Evolutionary conservation across 148 eudicot species (phyloP), one percentile per base, ranked within the genome.

Genomic region (Rhododendron ferrugineum): DNA sequence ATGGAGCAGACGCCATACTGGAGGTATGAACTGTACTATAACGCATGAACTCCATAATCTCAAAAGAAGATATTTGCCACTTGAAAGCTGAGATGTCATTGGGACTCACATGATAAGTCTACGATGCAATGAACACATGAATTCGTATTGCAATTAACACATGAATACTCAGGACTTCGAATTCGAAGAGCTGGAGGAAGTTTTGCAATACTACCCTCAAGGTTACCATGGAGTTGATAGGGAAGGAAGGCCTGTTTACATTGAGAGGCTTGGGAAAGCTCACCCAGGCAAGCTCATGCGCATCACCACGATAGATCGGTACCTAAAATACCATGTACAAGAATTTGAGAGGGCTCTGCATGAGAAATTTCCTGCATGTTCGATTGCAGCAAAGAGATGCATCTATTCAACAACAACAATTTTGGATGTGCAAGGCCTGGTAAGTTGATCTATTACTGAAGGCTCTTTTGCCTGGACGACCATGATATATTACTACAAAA

Each of bases 211-310:
- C 86, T 95, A 93, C 83, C 98, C 98, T 60, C 98, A 95, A 79
- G 96, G 98, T 66, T 95, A 93, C 87, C 98, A 95, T 88, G 98
- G 98, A 37, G 93, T 95, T 85, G 98, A 95, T 82, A 90, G 85
- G 88, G 98, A 92, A 79, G 98, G 98, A 73, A 91, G 98, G 82
- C 98, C 98, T 70, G 86, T 95, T 84, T 95, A 95, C 84, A 93
- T 95, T 64, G 98, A 93, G 85, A 87, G 94, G 87, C 93, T 95
- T 78, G 98, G 98, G 32, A 91, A 88, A 89, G 92, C 95, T 81
- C 89, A 95, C 80, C 98, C 96, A 73, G 89, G 91, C 81, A 93
- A 93, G 86, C 93, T 95, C 80, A 90, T 93, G 93, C 87, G 84
- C 81, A 85, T 93, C 83, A 95, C 98, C 26, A 89, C 95, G 4